A percentile compares a stretch with the other conserved stretches of the same genome.
Evolutionary conservation across 176 grass and related monocot genomes (phyloP).

Genomic region (Aegilops speltoides): DNA sequence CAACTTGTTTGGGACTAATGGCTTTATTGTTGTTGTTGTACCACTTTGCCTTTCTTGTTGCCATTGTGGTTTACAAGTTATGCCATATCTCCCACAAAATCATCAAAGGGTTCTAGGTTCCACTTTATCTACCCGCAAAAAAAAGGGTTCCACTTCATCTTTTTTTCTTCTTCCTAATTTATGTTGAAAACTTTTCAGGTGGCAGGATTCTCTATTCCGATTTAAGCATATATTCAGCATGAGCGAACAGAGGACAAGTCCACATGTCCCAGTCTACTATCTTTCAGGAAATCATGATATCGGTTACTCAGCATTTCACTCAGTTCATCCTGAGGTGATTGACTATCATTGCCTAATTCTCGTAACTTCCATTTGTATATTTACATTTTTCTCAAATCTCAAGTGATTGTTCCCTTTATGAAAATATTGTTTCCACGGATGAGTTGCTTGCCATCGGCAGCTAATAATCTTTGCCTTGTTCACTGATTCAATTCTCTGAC

Average conservation of each 20-base stretch:
- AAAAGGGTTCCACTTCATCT: background rate
- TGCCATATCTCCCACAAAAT: constrained; percentile 8
- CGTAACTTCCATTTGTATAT: background rate
- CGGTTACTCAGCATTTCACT: constrained; percentile 73
- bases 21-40: background rate
- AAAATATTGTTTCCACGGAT: background rate
- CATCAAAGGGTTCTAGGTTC: constrained; percentile 20
- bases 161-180: background rate
- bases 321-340: constrained; percentile 70
- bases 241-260: constrained; percentile 58
- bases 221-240: constrained; percentile 95
- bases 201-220: constrained; percentile 76
- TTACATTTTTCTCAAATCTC: constrained; percentile 14
- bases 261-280: constrained; percentile 64
- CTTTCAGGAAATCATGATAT: constrained; percentile 99
- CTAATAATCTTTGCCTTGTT: background rate
- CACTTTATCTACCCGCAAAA: background rate
- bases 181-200: constrained; percentile 56
- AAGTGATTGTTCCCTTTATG: background rate
- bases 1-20: too few species aligned
- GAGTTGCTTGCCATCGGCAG: background rate
- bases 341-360: background rate
- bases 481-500: background rate
- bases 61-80: background rate
- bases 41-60: background rate